Evolutionary conservation across 495 filamentous ascomycete species (phyloP).

Genomic region (Penicillium nucicola): DNA sequence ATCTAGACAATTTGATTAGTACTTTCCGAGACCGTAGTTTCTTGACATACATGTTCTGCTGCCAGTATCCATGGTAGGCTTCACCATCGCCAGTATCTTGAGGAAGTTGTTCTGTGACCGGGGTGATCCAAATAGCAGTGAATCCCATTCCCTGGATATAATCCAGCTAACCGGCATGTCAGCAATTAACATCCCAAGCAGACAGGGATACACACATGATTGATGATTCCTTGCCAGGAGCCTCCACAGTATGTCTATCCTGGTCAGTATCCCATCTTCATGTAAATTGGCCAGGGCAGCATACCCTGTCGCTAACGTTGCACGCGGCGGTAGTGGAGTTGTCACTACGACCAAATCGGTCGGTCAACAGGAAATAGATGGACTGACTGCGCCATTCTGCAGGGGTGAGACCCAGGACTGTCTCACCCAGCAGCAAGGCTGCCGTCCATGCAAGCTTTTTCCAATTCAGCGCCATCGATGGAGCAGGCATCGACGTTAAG

Average conservation of each 20-base stretch:
- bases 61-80: conserved; percentile 77
- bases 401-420: conserved; percentile 30
- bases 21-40: background rate
- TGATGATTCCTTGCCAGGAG: conserved; percentile 68
- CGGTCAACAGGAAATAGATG: conserved; percentile 74
- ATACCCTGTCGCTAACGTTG: conserved; percentile 40
- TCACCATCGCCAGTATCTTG: conserved; percentile 48
- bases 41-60: conserved; percentile 53
- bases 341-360: conserved; percentile 68
- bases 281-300: background rate
- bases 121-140: conserved; percentile 80
- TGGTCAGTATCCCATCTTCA: background rate
- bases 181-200: background rate
- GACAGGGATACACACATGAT: conserved; percentile 44
- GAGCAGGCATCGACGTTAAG: no score
- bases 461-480: background rate
- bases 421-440: conserved; percentile 8
- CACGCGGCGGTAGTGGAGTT: conserved; percentile 57
- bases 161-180: conserved; percentile 27
- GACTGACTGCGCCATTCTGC: conserved; percentile 60
- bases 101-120: conserved; percentile 61
- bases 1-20: conserved; percentile 23
- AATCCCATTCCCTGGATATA: conserved; percentile 75
- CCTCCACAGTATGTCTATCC: conserved; percentile 66
- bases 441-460: background rate